Evolutionary conservation across 371 early-diverging fungal genomes (phyloP), one percentile per base, ranked within the genome.

Genomic region (Apophysomyces trapeziformis): DNA sequence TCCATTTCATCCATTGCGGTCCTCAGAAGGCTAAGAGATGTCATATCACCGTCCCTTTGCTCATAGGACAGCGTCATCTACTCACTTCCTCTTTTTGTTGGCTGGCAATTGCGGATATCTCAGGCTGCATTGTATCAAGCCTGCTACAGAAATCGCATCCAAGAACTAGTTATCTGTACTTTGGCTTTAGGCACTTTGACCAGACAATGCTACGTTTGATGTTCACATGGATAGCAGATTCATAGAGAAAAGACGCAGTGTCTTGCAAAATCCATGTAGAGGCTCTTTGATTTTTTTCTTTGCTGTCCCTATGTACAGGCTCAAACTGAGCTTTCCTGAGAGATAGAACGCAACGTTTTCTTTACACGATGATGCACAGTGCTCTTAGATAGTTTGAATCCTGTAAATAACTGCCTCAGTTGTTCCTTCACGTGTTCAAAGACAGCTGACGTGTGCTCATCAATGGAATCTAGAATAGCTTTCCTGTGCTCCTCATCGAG

Each of bases 401-500:
- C 47, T 47, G 47, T 47, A 18, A 47, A 47, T 47, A 47, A 9
- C 47, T 47, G 47, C 18, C 18, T 47, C 18, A 47, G 18, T 5
- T n/a, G 13, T n/a, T 47, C 18, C 47, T 12, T 43, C 14, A 43
- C 43, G 4, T 59, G 26, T 12, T 32, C 36, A 13, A 60, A 39
- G 50, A 61, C 66, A 43, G 45, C 45, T 13, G 61, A 67, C 46
- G 61, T 57, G 57, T 61, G 61, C 57, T 65, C 44, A 67, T 57
- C 57, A 67, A 67, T 38, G 46, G 57, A 61, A 56, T 62, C 46
- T 16, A 58, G 38, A 60, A 67, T 62, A 38, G 50, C 47, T 12
- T 57, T 61, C 50, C 62, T 67, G 56, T 58, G 63, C 39, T 67
- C 47, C 41, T 67, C 67, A 54, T 56, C 8, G 56, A 62, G 62